A percentile compares a stretch with the other conserved stretches of the same genome.
phyloP scores from a whole-genome alignment of 2,329 filamentous ascomycete species.

The Sporothrix dimorphospora region DNA sequence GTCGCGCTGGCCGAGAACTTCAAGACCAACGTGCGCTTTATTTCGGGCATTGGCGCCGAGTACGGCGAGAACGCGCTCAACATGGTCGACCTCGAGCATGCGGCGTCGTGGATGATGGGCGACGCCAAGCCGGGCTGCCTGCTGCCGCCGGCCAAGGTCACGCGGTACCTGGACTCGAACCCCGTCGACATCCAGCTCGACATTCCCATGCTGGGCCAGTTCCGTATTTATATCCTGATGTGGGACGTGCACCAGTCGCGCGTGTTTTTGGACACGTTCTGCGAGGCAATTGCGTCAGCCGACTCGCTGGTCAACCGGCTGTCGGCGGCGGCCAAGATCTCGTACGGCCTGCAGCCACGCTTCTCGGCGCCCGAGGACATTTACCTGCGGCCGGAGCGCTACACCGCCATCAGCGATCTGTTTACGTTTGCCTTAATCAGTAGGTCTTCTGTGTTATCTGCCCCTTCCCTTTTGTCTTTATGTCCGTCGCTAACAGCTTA shows the following conservation, averaged over 20 bases:
- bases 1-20: constrained; percentile 66
- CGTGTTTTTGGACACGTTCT: constrained; percentile 64
- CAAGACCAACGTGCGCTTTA: constrained; percentile 67
- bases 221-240: constrained; percentile 73
- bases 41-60: constrained; percentile 66
- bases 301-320: constrained; percentile 62
- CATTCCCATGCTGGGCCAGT: constrained; percentile 76
- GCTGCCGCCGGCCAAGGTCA: constrained; percentile 70
- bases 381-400: constrained; percentile 68
- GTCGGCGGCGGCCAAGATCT: constrained; percentile 61
- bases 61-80: constrained; percentile 58
- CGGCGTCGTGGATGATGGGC: constrained; percentile 41
- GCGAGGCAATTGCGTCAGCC: constrained; percentile 54
- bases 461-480: background rate
- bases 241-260: constrained; percentile 58
- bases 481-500: constrained; percentile 38
- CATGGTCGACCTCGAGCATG: constrained; percentile 38
- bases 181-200: constrained; percentile 77
- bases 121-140: constrained; percentile 57
- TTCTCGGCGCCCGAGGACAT: constrained; percentile 63
- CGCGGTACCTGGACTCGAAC: constrained; percentile 76
- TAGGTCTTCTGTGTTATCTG: too few species aligned
- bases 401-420: constrained; percentile 67
- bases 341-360: constrained; percentile 63
- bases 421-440: constrained; percentile 73